Base-by-base conservation (phyloP, 2,329 filamentous ascomycete species). In the Fusarium fujikuroi region DNA sequence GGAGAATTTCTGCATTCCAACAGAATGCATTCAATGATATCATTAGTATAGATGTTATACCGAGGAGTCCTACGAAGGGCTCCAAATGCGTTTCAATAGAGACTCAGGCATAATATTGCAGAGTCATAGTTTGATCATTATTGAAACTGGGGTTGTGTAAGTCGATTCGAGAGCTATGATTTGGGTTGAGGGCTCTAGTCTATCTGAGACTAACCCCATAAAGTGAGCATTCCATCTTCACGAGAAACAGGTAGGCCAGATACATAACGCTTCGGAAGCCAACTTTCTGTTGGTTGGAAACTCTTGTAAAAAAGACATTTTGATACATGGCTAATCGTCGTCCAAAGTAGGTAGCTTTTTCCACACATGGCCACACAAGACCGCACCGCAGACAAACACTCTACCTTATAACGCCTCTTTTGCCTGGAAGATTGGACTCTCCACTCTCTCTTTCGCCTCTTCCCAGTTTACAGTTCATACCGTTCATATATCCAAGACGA, bases 311-410 rank as follows among this genome's bases (percentile, higher is more conserved):
- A 49, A 67, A 63, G 58, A 69, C 72, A 74, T 72, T 69, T 69
- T 78, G 76, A 74, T 78, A 78, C 77, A 78, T 77, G 75, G 68
- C 73, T 76, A 64, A 78, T 75, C 66, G 75, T 77, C 72, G 67
- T 75, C 74, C 66, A 70, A 69, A 69, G 52, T 73, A 66, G 75
- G 69, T 70, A 75, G 75, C 67, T 68, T 76, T 76, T 75, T 73
- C 66, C 75, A 77, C 76, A 77, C 71, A 73, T 68, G 72, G 70
- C 66, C 61, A 68, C 66, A 60, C 59, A 76, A 76, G 75, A 67
- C 73, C 73, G 64, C 65, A 69, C 73, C 73, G 66, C 63, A 73
- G 72, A 67, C 66, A 77, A 78, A 74, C 68, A 70, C 50, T 78
- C 74, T 72, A 74, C 76, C 58, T 77, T 63, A 75, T 70, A 78